Conservation (phyloP, 2,329 filamentous ascomycete genomes). For the Fusarium tuaranense region DNA sequence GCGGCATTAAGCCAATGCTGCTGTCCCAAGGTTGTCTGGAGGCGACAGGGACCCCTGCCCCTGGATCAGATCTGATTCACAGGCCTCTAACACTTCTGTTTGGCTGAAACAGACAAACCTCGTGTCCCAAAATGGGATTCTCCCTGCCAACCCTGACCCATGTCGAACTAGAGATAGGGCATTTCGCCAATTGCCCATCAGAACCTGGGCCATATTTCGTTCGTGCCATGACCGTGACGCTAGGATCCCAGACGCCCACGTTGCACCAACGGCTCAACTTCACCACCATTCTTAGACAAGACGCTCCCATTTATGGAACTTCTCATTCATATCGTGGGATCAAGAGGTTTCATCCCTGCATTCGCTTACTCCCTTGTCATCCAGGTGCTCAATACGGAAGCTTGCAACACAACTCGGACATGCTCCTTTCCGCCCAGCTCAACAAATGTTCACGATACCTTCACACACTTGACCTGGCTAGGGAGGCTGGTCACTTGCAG, state of each 20-base stretch:
- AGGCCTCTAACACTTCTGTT: slow-evolving; percentile 34
- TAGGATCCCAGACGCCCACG: slow-evolving; percentile 8
- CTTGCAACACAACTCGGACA: neutral
- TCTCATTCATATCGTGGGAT: slow-evolving; percentile 1
- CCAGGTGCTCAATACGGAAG: neutral
- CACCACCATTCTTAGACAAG: slow-evolving; percentile 4
- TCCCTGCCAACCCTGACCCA: slow-evolving; percentile 22
- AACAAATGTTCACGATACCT: neutral
- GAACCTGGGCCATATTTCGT: slow-evolving; percentile 17
- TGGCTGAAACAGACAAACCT: slow-evolving; percentile 43
- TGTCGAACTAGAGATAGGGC: slow-evolving; percentile 16
- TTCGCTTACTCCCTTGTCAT: neutral
- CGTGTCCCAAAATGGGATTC: slow-evolving; percentile 50
- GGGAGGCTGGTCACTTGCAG: neutral
- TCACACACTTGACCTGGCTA: neutral
- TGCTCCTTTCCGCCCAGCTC: neutral
- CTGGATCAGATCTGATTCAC: slow-evolving; percentile 40
- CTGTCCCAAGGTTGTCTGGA: slow-evolving; percentile 4
- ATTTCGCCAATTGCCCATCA: slow-evolving; percentile 32
- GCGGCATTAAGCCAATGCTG: slow-evolving; percentile 4
- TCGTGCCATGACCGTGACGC: slow-evolving; percentile 12
- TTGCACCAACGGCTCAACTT: slow-evolving; percentile 23
- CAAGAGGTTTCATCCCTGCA: slow-evolving; percentile 6
- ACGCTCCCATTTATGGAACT: neutral
- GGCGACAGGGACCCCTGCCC: slow-evolving; percentile 25